Evolutionary conservation across 805 yeast genomes (phyloP).

Genomic region (Lipomyces kockii): DNA sequence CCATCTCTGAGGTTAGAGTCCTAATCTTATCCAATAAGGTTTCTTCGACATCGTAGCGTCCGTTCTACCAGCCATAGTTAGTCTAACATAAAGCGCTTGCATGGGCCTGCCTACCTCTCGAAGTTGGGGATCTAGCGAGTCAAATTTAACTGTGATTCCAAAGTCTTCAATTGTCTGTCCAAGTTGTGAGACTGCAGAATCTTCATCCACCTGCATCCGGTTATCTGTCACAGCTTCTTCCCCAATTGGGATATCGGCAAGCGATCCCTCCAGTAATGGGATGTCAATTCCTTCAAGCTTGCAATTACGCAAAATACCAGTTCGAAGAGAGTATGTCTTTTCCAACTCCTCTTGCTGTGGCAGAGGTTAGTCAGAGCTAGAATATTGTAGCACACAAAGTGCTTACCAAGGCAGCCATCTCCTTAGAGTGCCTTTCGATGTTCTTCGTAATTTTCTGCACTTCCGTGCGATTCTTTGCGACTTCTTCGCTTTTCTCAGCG

Average conservation of each 20-base stretch:
- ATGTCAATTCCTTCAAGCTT: constrained; percentile 70
- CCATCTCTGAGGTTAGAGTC: constrained; percentile 41
- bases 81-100: constrained; percentile 46
- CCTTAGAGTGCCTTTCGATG: constrained; percentile 16
- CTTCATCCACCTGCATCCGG: constrained; percentile 43
- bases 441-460: constrained; percentile 23
- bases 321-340: constrained; percentile 51
- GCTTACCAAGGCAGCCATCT: constrained; percentile 22
- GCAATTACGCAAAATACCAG: constrained; percentile 67
- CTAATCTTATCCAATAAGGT: constrained; percentile 40
- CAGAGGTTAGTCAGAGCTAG: not conserved
- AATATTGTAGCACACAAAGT: not conserved
- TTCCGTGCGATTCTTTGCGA: constrained; percentile 24
- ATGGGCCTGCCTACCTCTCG: constrained; percentile 45
- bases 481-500: constrained; percentile 23
- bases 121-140: constrained; percentile 51
- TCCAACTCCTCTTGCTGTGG: constrained; percentile 38
- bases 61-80: constrained; percentile 27
- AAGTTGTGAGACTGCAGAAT: constrained; percentile 27
- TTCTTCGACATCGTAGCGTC: constrained; percentile 38
- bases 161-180: constrained; percentile 15
- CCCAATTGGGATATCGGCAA: constrained; percentile 66
- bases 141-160: constrained; percentile 60
- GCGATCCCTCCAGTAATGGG: constrained; percentile 65
- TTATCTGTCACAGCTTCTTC: constrained; percentile 48